Base-by-base conservation (phyloP, 768 basidiomycete species). In the Suillus tomentosus region DNA sequence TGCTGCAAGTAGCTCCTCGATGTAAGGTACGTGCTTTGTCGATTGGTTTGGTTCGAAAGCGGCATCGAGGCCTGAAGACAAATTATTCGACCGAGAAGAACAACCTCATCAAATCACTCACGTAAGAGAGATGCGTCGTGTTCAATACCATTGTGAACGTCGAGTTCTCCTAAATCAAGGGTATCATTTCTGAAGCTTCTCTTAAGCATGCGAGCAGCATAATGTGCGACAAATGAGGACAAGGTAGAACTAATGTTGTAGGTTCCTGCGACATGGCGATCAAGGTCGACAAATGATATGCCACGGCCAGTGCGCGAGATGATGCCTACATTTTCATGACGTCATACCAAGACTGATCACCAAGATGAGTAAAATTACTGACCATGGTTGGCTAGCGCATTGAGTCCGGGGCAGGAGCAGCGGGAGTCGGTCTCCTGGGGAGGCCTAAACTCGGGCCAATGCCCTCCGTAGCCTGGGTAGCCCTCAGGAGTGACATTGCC, bases 201-300 rank as follows among this genome's bases (percentile, higher is more conserved):
- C 15, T 53, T 34, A 5, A 53, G 51, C 51, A 53, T 53, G 27
- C 51, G 51, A 19, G 51, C 51, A 34, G 51, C 51, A 53, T 53
- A 53, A 14, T 53, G 51, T 5, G 51, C 27, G 4, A 53, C 51
- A 31, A 53, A 53, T 53, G 51, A 53, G 17, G 51, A 53, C 10
- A 53, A 53, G 9, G 51, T 53, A 31, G 51, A 34, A 53, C 51
- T 53, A 9, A 53, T 53, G 17, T 53, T 53, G 51, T 53, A 53
- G 51, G 51, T 53, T 5, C 8, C 27, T 9, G 9, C 17, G 31
- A 53, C 51, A 53, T 53, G 51, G 9, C 51, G 51, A 31, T 53
- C 51, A 31, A 53, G 15, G 3, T 53, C 51, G 27, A 34, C 17
- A 10, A 53, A 53, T 17, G 51, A 53, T 53, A 53, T 53, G 9